Evolutionary conservation across 768 basidiomycete genomes (phyloP).

Genomic region (Exsudoporus frostii): DNA sequence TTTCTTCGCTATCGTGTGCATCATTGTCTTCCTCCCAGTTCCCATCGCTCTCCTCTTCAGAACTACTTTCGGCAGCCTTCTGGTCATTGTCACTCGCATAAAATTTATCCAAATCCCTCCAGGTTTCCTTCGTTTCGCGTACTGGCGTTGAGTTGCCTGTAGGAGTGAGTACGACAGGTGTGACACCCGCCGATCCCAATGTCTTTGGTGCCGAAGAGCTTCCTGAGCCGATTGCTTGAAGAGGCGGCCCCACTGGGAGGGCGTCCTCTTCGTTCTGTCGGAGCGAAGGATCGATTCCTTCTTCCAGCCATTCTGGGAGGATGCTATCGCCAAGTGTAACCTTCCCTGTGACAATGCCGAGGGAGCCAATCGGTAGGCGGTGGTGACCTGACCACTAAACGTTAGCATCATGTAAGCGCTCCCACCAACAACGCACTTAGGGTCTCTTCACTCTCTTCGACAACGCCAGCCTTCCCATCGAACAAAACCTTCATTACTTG

Average conservation of each 20-base stretch:
- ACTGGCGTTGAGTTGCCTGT: constrained; percentile 44
- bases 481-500: constrained; percentile 80
- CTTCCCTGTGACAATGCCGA: constrained; percentile 59
- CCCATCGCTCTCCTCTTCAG: constrained; percentile 35
- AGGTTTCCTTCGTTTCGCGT: constrained; percentile 44
- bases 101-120: constrained; percentile 69
- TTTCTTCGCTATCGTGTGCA: constrained; percentile 29
- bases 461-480: constrained; percentile 60
- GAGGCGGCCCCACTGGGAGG: constrained; percentile 26
- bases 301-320: constrained; percentile 86
- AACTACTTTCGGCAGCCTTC: constrained; percentile 32
- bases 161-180: constrained; percentile 60
- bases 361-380: constrained; percentile 57
- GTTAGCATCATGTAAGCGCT: constrained; percentile 1
- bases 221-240: constrained; percentile 42
- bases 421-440: constrained; percentile 28
- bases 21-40: constrained; percentile 24
- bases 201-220: constrained; percentile 25
- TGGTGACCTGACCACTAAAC: constrained; percentile 32
- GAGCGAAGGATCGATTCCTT: constrained; percentile 74
- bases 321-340: constrained; percentile 38
- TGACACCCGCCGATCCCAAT: constrained; percentile 29
- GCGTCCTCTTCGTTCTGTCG: constrained; percentile 65
- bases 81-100: constrained; percentile 49
- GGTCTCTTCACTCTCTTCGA: constrained; percentile 36